Conservation (phyloP, 768 basidiomycete genomes). For the Tylopilus plumbeoviolaceoides region DNA sequence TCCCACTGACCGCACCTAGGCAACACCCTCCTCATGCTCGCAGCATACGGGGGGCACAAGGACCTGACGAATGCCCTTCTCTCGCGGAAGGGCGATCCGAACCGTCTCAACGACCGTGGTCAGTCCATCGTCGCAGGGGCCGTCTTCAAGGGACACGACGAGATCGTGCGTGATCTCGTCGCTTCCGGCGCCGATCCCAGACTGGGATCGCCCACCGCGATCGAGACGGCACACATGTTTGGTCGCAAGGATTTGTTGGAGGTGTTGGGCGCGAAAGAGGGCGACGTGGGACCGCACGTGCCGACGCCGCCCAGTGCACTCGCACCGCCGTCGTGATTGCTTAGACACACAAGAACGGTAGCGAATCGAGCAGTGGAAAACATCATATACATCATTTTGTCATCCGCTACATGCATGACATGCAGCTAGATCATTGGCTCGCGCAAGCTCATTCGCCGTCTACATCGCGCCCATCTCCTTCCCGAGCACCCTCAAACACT, state of each 20-base stretch:
- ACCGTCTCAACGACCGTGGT: constrained; percentile 64
- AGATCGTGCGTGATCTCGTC: constrained; percentile 55
- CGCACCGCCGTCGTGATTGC: background rate
- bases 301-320: constrained; percentile 24
- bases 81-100: constrained; percentile 56
- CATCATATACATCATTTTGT: background rate
- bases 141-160: constrained; percentile 69
- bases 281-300: constrained; percentile 38
- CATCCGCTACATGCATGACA: background rate
- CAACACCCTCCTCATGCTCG: constrained; percentile 77
- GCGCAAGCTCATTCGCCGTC: background rate
- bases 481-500: constrained; percentile 67
- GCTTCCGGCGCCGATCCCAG: constrained; percentile 54
- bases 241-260: constrained; percentile 51
- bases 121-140: constrained; percentile 76
- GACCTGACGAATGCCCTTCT: constrained; percentile 52
- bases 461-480: constrained; percentile 62
- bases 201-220: constrained; percentile 46
- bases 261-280: constrained; percentile 55
- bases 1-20: constrained; percentile 35
- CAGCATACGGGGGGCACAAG: constrained; percentile 66
- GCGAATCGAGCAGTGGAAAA: too few species aligned
- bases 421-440: background rate
- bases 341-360: background rate
- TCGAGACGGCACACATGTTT: constrained; percentile 69